Percentiles rank a stretch among this genome's conserved stretches.
Evolutionary conservation across 23 red algal genomes (phyloP).

Genomic region (Gracilaria domingensis): DNA sequence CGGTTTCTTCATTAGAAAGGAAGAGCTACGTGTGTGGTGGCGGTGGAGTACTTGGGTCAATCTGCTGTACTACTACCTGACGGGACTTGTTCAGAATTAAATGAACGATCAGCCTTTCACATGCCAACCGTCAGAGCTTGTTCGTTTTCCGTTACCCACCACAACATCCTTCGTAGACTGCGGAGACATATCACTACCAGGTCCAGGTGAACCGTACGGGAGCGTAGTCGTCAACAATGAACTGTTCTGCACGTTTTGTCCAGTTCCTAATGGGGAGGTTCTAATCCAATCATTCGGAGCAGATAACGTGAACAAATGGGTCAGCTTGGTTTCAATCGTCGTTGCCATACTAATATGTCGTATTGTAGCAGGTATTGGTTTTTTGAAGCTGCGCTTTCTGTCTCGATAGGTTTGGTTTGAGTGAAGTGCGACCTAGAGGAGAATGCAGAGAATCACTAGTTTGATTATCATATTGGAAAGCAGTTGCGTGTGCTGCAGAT

Average conservation of each 20-base stretch:
- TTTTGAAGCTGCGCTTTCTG: constrained; percentile 54
- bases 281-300: constrained; percentile 71
- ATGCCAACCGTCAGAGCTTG: constrained; percentile 51
- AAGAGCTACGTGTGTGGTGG: constrained; percentile 72
- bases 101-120: constrained; percentile 72
- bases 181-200: constrained; percentile 27
- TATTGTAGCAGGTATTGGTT: constrained; percentile 59
- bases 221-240: constrained; percentile 20
- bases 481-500: too few relatives aligned
- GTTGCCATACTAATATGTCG: constrained; percentile 73
- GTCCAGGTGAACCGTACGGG: constrained; percentile 28
- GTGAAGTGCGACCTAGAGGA: too few relatives aligned
- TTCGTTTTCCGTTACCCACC: constrained; percentile 26
- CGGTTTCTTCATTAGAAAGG: constrained; percentile 81
- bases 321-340: constrained; percentile 77
- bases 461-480: too few relatives aligned
- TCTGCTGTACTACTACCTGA: constrained; percentile 80
- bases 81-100: constrained; percentile 66
- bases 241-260: constrained; percentile 79
- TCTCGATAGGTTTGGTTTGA: constrained; percentile 32
- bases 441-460: too few relatives aligned
- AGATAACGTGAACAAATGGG: constrained; percentile 82
- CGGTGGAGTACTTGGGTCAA: constrained; percentile 87
- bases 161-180: neutral
- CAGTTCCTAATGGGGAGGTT: constrained; percentile 75